phyloP scores from a whole-genome alignment of 768 basidiomycete genomes.

The Mycena amicta region DNA sequence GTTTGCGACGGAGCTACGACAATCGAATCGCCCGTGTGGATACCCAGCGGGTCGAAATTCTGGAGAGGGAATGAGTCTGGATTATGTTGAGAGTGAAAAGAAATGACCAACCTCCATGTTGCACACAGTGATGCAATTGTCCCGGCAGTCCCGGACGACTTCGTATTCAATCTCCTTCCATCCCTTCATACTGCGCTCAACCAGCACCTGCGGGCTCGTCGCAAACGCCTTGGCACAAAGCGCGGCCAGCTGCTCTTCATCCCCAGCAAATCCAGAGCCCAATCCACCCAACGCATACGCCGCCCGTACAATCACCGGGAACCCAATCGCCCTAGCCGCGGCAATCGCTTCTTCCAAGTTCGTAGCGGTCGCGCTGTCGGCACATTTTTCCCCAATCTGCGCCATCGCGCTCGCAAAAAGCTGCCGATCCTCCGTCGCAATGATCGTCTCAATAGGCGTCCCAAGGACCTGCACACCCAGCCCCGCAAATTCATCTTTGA shows the following conservation, averaged over 20 bases:
- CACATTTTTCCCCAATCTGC: conserved; percentile 94
- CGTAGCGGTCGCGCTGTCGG: conserved; percentile 86
- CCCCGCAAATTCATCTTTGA: conserved; percentile 92
- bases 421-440: conserved; percentile 95
- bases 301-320: conserved; percentile 94
- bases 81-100: not conserved
- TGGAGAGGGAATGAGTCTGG: conserved; percentile 34
- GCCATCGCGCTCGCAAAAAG: conserved; percentile 94
- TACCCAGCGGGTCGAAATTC: conserved; percentile 99
- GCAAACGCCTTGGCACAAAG: conserved; percentile 95
- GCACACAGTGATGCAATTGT: conserved; percentile 99
- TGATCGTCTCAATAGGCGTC: conserved; percentile 96
- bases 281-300: conserved; percentile 96
- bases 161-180: conserved; percentile 99
- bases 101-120: conserved; percentile 93
- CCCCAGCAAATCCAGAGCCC: conserved; percentile 94
- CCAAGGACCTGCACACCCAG: conserved; percentile 94
- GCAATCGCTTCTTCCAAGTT: conserved; percentile 79
- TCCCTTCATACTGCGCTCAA: conserved; percentile 99
- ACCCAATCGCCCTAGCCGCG: conserved; percentile 86
- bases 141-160: conserved; percentile 94
- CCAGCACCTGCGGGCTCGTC: conserved; percentile 96
- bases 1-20: conserved; percentile 98
- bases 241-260: conserved; percentile 85
- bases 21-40: conserved; percentile 98